Evolutionary conservation across 352 stramenopile species (phyloP), one percentile per base, ranked within the genome.

Genomic region (Pythium insidiosum): DNA sequence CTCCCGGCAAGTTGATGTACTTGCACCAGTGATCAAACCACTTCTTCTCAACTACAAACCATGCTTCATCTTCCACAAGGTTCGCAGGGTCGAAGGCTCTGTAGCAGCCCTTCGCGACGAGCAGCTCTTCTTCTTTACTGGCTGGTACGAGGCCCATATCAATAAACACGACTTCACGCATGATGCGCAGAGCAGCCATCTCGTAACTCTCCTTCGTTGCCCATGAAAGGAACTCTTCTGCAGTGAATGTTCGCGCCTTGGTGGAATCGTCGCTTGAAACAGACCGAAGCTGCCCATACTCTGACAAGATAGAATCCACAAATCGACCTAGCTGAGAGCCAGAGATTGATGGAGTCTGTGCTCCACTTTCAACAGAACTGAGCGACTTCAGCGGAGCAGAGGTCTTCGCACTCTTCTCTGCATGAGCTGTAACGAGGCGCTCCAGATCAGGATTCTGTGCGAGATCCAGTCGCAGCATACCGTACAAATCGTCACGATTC

Each of bases 1-100:
- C 84, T 53, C 13, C 13, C 12, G 44, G 56, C 6, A 78, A 22
- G 16, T 63, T 58, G 31, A 90, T 72, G 59, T 89, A 94, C 47
- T 82, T 77, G 58, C 68, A 84, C 82, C 82, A 94, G 36, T 90
- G 77, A 21, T 86, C 70, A 50, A 78, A 94, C 79, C 79, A 94
- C 25, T 82, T 90, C 25, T 71, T 74, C 28, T 92, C 80, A 19
- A 94, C 50, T 23, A 94, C 40, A 50, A 84, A 94, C 82, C 82
- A 94, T 3, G 72, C 64, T 19, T 94, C 82, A 18, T 89, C 77
- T 66, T 94, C 82, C 3, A 89, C 73, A 24, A 92, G 53, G 19
- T 56, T 66, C 9, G 61, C 25, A 1, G 64, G 66, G 13, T 94
- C 77, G 37, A 89, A 91, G n/a, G 72, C 53, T 26, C 68, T 79